A percentile compares a stretch with the other conserved stretches of the same genome.
Evolutionary conservation across 805 yeast species (phyloP).

Genomic region (Metschnikowia arizonensis): DNA sequence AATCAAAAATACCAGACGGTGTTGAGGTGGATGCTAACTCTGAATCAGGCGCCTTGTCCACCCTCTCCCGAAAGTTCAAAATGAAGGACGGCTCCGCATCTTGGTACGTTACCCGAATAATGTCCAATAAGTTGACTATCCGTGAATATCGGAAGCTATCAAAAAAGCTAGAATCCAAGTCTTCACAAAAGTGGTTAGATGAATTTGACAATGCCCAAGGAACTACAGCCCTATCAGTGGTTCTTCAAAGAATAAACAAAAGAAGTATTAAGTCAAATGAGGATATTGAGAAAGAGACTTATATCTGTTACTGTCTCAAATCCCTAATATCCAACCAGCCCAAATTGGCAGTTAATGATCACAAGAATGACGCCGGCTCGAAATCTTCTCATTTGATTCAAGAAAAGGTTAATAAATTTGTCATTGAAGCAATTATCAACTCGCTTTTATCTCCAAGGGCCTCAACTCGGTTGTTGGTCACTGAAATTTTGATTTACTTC

Average conservation of each 20-base stretch:
- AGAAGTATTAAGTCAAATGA: slow-evolving; percentile 43
- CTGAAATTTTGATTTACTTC: slow-evolving; percentile 40
- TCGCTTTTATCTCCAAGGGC: slow-evolving; percentile 40
- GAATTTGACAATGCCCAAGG: slow-evolving; percentile 40
- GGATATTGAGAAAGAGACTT: slow-evolving; percentile 38
- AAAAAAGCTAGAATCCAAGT: slow-evolving; percentile 28
- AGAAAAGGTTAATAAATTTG: slow-evolving; percentile 25
- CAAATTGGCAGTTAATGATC: slow-evolving; percentile 8
- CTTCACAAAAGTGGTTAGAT: slow-evolving; percentile 27
- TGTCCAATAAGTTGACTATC: slow-evolving; percentile 29
- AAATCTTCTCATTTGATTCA: slow-evolving; percentile 5
- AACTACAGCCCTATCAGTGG: slow-evolving; percentile 39
- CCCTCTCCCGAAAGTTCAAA: slow-evolving; percentile 21
- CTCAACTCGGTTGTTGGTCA: slow-evolving; percentile 37
- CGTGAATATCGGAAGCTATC: slow-evolving; percentile 35
- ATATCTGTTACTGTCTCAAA: slow-evolving; percentile 37
- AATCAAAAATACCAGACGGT: neutral
- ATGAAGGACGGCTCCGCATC: slow-evolving; percentile 38
- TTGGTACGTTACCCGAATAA: slow-evolving; percentile 38
- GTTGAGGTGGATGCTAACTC: slow-evolving; percentile 1
- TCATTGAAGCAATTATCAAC: slow-evolving; percentile 34
- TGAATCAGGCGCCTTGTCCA: slow-evolving; percentile 9
- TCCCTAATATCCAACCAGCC: slow-evolving; percentile 24
- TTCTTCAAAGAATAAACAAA: slow-evolving; percentile 35
- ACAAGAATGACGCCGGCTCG: slow-evolving; percentile 4